Evolutionary conservation across 345 rosid species (phyloP).

Genomic region (Arabis alpina): DNA sequence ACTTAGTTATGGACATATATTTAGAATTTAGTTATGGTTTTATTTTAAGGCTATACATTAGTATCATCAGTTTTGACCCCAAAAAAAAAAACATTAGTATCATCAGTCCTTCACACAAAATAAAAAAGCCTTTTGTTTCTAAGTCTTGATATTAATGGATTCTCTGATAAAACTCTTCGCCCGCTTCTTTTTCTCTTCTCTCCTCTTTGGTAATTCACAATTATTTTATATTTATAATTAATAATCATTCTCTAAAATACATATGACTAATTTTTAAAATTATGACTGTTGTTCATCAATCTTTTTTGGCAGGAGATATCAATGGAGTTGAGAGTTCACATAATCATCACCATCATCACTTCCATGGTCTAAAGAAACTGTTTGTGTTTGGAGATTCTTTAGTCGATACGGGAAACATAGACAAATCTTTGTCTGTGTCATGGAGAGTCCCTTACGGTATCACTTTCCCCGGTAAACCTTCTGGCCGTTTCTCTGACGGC

Average conservation of each 20-base stretch:
- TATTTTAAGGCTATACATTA: no score
- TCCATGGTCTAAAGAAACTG: conserved; percentile 42
- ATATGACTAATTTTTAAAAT: not conserved
- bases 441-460: conserved; percentile 62
- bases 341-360: not conserved
- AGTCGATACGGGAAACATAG: conserved; percentile 60
- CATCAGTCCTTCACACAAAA: not conserved
- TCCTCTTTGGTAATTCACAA: conserved; percentile 22
- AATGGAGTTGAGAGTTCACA: conserved; percentile 28
- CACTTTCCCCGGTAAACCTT: conserved; percentile 57
- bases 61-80: no score
- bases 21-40: no score
- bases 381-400: conserved; percentile 68
- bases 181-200: conserved; percentile 5
- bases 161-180: conserved; percentile 7
- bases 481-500: conserved; percentile 65
- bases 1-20: no score
- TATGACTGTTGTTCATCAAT: not conserved
- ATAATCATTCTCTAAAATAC: not conserved
- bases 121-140: not conserved
- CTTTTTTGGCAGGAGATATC: conserved; percentile 24
- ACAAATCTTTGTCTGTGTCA: conserved; percentile 24
- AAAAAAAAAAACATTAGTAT: no score
- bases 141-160: conserved; percentile 13
- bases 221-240: not conserved